phyloP scores from a whole-genome alignment of 768 basidiomycete genomes.

The Mycena crocata region DNA sequence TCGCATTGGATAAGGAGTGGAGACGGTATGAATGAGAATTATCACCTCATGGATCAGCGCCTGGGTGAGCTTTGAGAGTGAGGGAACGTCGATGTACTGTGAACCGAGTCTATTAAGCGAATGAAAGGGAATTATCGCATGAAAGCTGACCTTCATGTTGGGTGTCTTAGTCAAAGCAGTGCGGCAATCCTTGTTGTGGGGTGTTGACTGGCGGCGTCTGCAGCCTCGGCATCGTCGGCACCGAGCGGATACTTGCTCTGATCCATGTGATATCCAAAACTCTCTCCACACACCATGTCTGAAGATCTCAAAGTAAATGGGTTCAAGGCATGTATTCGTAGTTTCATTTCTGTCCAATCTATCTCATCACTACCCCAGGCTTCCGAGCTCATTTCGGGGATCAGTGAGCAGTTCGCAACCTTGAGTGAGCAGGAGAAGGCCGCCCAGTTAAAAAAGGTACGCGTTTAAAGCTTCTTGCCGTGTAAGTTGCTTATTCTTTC shows the following conservation, averaged over 20 bases:
- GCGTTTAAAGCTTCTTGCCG: neutral
- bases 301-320: slow-evolving; percentile 77
- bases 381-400: slow-evolving; percentile 70
- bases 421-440: slow-evolving; percentile 73
- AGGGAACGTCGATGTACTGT: slow-evolving; percentile 89
- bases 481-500: neutral
- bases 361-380: slow-evolving; percentile 55
- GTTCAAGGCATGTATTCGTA: slow-evolving; percentile 67
- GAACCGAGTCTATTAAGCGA: no score
- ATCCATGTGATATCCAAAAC: neutral
- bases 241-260: neutral
- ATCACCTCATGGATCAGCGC: slow-evolving; percentile 43
- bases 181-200: no score
- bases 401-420: slow-evolving; percentile 63
- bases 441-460: slow-evolving; percentile 80
- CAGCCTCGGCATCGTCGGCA: neutral
- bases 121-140: no score
- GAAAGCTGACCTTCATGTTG: no score
- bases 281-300: slow-evolving; percentile 59
- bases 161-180: no score
- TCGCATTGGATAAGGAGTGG: slow-evolving; percentile 43
- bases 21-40: neutral
- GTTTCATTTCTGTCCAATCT: no score
- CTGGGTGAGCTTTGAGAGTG: slow-evolving; percentile 80
- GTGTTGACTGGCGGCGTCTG: no score